Percentiles rank a stretch among this genome's conserved stretches.
Evolutionary conservation across 2,329 filamentous ascomycete genomes (phyloP).

Genomic region (Beauveria rudraprayagi): DNA sequence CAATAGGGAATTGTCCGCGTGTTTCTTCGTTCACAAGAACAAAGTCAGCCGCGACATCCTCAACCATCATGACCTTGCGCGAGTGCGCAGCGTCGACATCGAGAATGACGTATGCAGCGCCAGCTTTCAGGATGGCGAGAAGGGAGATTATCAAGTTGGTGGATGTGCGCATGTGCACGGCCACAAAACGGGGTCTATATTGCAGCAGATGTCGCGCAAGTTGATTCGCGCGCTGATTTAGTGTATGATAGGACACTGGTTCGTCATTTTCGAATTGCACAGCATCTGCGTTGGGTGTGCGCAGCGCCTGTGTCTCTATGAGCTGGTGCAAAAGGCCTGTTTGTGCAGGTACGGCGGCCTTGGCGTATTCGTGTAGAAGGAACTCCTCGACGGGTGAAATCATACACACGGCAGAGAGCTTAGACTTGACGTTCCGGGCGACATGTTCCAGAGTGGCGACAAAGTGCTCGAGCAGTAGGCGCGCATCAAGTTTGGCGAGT

Average conservation of each 20-base stretch:
- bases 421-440: background rate
- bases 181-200: background rate
- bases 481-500: background rate
- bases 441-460: background rate
- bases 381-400: background rate
- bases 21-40: background rate
- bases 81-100: background rate
- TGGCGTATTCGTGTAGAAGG: background rate
- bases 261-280: background rate
- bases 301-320: background rate
- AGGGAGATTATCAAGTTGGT: background rate
- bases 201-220: background rate
- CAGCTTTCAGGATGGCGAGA: conserved; percentile 5
- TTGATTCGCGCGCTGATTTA: background rate
- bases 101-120: conserved; percentile 15
- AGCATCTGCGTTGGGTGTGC: background rate
- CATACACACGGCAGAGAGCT: background rate
- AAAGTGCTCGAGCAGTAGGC: background rate
- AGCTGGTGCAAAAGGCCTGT: background rate
- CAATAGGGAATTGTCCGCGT: background rate
- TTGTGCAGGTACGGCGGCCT: background rate
- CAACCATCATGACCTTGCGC: background rate
- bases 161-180: background rate
- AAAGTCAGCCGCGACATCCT: background rate
- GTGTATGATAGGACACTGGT: background rate